A percentile compares a stretch with the other conserved stretches of the same genome.
These are phyloP conservation scores for Mucor mucedo DNA, from an alignment of 371 early-diverging fungal genomes.

Conservation along the genomic window DNA sequence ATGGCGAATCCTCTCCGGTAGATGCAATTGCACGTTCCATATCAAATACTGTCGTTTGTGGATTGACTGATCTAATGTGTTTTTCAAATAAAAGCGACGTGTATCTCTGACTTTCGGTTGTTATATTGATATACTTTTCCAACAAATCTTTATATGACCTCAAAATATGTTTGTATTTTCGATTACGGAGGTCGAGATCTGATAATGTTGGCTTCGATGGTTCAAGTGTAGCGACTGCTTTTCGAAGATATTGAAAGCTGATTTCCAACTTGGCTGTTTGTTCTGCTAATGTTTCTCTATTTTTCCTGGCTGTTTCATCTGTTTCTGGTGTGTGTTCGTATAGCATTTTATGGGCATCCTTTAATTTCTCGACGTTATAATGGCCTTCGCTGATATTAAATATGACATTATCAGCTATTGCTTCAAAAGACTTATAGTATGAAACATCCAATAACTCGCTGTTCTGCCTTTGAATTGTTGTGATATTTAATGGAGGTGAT, in stretches of 20 bases:
- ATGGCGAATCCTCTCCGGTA: slow-evolving; percentile 16
- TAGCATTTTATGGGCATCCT: slow-evolving; percentile 14
- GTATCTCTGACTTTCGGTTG: slow-evolving; percentile 20
- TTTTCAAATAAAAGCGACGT: slow-evolving; percentile 21
- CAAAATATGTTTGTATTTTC: slow-evolving; percentile 12
- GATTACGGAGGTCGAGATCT: slow-evolving; percentile 22
- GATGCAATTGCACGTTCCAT: slow-evolving; percentile 25
- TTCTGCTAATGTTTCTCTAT: not conserved
- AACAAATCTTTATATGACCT: slow-evolving; percentile 18
- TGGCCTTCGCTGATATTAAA: slow-evolving; percentile 17
- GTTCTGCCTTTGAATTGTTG: not conserved
- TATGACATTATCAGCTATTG: slow-evolving; percentile 1
- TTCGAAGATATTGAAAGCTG: slow-evolving; percentile 10
- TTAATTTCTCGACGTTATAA: slow-evolving; percentile 7
- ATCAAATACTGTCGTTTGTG: slow-evolving; percentile 23
- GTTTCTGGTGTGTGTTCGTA: slow-evolving; percentile 13
- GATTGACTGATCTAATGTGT: slow-evolving; percentile 24
- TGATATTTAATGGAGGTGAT: not conserved
- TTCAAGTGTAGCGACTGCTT: slow-evolving; percentile 10
- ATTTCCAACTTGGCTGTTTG: slow-evolving; percentile 5
- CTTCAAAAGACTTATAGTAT: slow-evolving; percentile 5
- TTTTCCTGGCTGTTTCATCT: slow-evolving; percentile 3
- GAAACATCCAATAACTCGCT: slow-evolving; percentile 3
- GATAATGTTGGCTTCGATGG: slow-evolving; percentile 25
- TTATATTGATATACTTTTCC: slow-evolving; percentile 22